Evolutionary conservation across 345 rosid genomes (phyloP).

Genomic region (Mangifera indica): DNA sequence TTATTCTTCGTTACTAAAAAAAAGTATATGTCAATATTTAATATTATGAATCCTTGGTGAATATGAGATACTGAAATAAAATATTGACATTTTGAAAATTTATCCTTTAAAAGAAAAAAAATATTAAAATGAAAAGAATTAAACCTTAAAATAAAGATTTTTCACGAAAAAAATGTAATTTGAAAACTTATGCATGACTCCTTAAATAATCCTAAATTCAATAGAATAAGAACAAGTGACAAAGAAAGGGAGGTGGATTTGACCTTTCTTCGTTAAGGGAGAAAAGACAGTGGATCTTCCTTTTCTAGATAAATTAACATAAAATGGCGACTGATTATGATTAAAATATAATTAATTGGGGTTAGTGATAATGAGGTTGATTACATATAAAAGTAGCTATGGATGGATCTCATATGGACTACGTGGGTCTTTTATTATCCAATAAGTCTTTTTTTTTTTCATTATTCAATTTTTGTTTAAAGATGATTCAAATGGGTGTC

Average conservation of each 20-base stretch:
- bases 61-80: too few relatives aligned
- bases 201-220: too few relatives aligned
- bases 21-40: too few relatives aligned
- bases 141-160: too few relatives aligned
- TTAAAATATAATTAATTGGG: too few relatives aligned
- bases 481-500: slow-evolving; percentile 10
- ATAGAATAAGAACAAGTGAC: background rate
- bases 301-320: background rate
- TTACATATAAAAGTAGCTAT: background rate
- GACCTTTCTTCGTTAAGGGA: background rate
- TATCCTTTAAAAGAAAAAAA: too few relatives aligned
- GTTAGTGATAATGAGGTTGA: background rate
- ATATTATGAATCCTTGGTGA: too few relatives aligned
- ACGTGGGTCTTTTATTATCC: slow-evolving; percentile 10
- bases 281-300: background rate
- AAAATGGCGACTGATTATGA: background rate
- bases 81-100: too few relatives aligned
- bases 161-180: too few relatives aligned
- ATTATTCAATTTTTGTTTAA: background rate
- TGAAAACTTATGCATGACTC: too few relatives aligned
- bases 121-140: too few relatives aligned
- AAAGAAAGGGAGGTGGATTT: slow-evolving; percentile 1
- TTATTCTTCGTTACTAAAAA: too few relatives aligned
- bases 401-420: background rate
- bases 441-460: background rate